Evolutionary conservation across 2,329 filamentous ascomycete species (phyloP), one percentile per base, ranked within the genome.

Genomic region (Sphaerulina populicola): DNA sequence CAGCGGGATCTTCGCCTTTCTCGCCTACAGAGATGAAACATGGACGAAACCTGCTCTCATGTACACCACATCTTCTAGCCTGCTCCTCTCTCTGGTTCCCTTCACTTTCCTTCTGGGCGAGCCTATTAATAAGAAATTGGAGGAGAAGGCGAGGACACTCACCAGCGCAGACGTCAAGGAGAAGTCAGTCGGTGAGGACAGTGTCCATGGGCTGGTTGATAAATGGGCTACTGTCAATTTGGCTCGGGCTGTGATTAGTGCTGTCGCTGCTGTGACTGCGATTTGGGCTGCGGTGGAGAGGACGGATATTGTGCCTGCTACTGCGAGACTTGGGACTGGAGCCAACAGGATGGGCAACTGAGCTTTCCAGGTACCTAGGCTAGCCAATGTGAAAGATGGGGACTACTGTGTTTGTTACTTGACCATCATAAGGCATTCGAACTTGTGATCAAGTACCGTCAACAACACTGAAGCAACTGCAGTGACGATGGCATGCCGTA

Each of bases 161-260:
- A 57, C 70, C 14, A 64, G 62, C 11, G 64, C 63, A 1, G 74
- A 75, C 50, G 60, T 62, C 4, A 69, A 66, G 3, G 58, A 69
- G 29, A 62, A 59, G 27, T 64, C 6, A 4, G 23, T 27, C 23
- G 23, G 70, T 47, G 71, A 70, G 40, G 72, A 76, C 66, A 74
- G 69, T 0, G 69, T 70, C 6, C 76, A 78, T 64, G 70, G 67
- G 52, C 62, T 81, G 57, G 70, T 82, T 35, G 77, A 81, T 59
- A 68, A 67, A 52, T 82, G 79, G 79, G 77, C 70, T 2, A 66
- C 71, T 44, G 60, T 80, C 58, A 80, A 80, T 59, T 55, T 81
- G 33, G 71, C 65, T 5, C 62, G 75, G 14, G 67, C 68, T 2
- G 48, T 67, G 10, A 51, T 64, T 35, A 53, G 58, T 42, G 53